Evolutionary conservation across 108 stramenopile genomes (phyloP).

Genomic region (Chaetoceros tenuissimus): DNA sequence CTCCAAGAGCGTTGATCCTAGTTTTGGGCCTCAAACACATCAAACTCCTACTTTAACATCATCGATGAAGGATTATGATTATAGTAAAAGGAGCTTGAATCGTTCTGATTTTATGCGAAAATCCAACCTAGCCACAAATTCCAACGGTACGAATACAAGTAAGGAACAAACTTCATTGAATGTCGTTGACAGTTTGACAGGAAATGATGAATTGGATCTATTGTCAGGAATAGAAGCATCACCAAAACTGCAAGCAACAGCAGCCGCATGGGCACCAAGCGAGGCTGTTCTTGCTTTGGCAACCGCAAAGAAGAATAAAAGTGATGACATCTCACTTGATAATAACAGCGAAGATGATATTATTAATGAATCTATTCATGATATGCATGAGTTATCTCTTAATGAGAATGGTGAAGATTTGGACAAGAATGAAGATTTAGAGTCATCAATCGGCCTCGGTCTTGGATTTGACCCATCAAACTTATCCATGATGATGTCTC

Average conservation of each 20-base stretch:
- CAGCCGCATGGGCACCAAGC: conserved; percentile 74
- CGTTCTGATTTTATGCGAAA: background rate
- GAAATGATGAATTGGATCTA: conserved; percentile 53
- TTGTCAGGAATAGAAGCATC: conserved; percentile 48
- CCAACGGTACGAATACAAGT: background rate
- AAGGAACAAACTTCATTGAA: conserved; percentile 20
- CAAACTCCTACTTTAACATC: too few species aligned
- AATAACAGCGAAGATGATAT: conserved; percentile 9
- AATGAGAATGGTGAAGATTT: conserved; percentile 16
- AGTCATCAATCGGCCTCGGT: conserved; percentile 44
- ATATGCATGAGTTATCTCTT: background rate
- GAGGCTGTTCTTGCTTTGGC: conserved; percentile 33
- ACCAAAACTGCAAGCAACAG: conserved; percentile 57
- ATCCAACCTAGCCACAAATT: background rate
- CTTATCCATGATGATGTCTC: conserved; percentile 49
- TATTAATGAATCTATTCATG: conserved; percentile 1
- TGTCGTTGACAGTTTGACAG: conserved; percentile 51
- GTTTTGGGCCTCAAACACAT: background rate
- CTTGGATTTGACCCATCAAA: conserved; percentile 71
- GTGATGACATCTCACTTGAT: conserved; percentile 2
- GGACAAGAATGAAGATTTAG: conserved; percentile 28
- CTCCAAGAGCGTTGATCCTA: background rate
- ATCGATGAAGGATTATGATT: too few species aligned
- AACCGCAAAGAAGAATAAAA: background rate
- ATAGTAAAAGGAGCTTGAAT: conserved; percentile 5